phyloP scores from a whole-genome alignment of 495 filamentous ascomycete species.

The Penicillium canariense region DNA sequence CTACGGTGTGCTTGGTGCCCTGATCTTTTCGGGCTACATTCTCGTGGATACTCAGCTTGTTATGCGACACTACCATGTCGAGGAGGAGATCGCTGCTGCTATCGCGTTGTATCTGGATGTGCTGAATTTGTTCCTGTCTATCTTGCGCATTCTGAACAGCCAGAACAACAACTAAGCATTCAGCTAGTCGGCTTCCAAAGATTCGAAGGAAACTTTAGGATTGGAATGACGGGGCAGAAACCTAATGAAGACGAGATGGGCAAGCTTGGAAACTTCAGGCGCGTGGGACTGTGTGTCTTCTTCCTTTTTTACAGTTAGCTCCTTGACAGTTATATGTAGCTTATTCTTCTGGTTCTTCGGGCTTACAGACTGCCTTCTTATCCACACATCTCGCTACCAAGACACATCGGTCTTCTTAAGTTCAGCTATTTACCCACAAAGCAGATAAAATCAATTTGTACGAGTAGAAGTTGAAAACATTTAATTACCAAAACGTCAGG shows the following conservation, averaged over 20 bases:
- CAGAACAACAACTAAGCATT: constrained; percentile 72
- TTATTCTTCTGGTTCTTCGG: too few species aligned
- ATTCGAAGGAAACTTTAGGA: neutral
- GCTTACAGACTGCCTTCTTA: too few species aligned
- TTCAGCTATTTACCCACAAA: too few species aligned
- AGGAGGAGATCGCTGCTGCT: constrained; percentile 97
- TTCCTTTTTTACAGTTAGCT: too few species aligned
- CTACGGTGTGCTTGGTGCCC: constrained; percentile 74
- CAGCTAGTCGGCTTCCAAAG: neutral
- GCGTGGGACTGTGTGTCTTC: too few species aligned
- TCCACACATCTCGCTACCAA: too few species aligned
- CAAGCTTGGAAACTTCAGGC: too few species aligned
- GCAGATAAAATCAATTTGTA: neutral
- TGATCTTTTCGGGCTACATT: constrained; percentile 93
- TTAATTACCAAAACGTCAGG: neutral
- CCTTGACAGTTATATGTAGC: too few species aligned
- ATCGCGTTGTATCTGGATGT: constrained; percentile 96
- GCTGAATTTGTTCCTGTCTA: constrained; percentile 93
- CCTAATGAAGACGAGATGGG: too few species aligned
- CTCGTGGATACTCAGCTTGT: constrained; percentile 95
- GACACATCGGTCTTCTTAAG: too few species aligned
- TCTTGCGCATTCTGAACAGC: constrained; percentile 85
- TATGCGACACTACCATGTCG: constrained; percentile 91
- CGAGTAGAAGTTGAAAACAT: neutral
- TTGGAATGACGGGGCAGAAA: too few species aligned